Percentiles rank a stretch among this genome's conserved stretches.
Evolutionary conservation across 768 basidiomycete genomes (phyloP).

Genomic region (Phaeotremella skinneri): DNA sequence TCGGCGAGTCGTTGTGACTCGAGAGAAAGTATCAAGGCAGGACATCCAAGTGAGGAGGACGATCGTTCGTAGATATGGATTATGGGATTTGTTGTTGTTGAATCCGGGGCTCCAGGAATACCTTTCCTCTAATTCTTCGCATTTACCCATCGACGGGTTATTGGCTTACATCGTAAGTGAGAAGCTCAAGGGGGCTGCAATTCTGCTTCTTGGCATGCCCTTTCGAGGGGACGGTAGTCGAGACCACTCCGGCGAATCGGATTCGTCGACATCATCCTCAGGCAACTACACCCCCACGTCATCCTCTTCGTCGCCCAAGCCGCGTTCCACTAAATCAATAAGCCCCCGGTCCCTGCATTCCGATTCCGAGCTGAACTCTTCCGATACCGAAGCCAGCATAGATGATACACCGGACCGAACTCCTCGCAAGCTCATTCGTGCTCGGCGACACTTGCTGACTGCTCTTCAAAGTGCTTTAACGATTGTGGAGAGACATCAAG

Average conservation of each 20-base stretch:
- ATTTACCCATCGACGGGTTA: neutral
- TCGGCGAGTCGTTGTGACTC: neutral
- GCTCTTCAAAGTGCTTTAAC: neutral
- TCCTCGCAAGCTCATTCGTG: conserved; percentile 7
- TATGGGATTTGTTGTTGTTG: neutral
- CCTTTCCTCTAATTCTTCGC: neutral
- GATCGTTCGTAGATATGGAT: neutral
- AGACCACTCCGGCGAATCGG: neutral
- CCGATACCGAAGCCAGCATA: neutral
- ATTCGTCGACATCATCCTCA: conserved; percentile 11
- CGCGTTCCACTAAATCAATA: too few relatives aligned
- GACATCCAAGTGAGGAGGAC: neutral
- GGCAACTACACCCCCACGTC: conserved; percentile 12
- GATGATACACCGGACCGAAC: conserved; percentile 3
- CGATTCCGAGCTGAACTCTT: neutral
- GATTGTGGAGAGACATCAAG: neutral
- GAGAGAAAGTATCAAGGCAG: neutral
- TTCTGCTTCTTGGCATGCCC: neutral
- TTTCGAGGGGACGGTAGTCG: neutral
- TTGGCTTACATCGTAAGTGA: neutral
- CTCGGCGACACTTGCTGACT: neutral
- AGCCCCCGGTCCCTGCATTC: neutral
- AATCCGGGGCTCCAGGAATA: neutral
- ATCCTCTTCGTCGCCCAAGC: neutral
- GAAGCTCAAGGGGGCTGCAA: neutral